Conservation (phyloP, 306 rosid genomes). For the Cucurbita ficifolia region DNA sequence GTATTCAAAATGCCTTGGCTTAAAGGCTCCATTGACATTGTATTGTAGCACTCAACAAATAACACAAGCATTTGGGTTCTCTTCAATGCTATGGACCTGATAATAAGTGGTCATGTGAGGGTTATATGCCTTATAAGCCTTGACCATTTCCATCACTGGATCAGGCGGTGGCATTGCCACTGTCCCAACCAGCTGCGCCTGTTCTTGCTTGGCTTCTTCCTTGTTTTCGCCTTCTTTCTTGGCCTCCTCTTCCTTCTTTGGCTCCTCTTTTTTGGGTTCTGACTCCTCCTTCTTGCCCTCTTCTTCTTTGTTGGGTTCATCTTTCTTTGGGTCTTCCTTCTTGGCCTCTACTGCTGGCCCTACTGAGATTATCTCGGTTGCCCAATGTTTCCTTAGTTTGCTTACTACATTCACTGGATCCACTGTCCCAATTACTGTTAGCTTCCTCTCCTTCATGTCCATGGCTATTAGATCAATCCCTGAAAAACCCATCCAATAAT, state of each 20-base stretch:
- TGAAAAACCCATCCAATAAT: neutral
- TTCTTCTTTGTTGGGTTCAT: conserved; percentile 31
- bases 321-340: conserved; percentile 42
- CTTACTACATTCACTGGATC: conserved; percentile 50
- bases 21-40: neutral
- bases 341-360: conserved; percentile 58
- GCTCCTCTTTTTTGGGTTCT: conserved; percentile 3
- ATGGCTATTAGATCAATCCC: conserved; percentile 58
- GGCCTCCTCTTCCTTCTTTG: conserved; percentile 5
- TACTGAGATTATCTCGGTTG: conserved; percentile 31
- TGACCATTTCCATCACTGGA: conserved; percentile 30
- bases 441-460: conserved; percentile 53
- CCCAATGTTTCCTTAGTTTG: conserved; percentile 50
- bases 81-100: conserved; percentile 51
- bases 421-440: conserved; percentile 52
- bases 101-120: conserved; percentile 30
- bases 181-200: neutral
- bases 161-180: neutral
- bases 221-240: conserved; percentile 6
- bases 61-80: conserved; percentile 59
- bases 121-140: conserved; percentile 37
- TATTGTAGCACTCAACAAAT: conserved; percentile 17
- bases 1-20: neutral
- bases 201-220: conserved; percentile 22
- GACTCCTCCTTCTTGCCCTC: conserved; percentile 30